These are phyloP conservation scores for Aspergillus felis DNA, from an alignment of 2,329 filamentous ascomycete species.

Conservation along the genomic window DNA sequence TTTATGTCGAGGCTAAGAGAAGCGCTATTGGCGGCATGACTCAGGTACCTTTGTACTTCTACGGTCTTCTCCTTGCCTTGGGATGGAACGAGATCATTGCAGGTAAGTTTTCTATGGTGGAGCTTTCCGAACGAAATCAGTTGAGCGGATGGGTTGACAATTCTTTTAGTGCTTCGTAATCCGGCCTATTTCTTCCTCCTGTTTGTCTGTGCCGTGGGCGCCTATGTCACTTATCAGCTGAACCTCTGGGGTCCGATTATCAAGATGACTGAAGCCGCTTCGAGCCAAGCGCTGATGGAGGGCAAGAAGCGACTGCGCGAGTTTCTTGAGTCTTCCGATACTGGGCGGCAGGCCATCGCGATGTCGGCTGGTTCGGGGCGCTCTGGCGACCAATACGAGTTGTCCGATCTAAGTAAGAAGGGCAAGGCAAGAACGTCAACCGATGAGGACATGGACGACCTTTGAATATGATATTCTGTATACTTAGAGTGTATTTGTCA, in stretches of 20 bases:
- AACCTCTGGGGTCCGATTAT: conserved; percentile 95
- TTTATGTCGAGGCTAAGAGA: conserved; percentile 96
- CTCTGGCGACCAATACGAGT: conserved; percentile 56
- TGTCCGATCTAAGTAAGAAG: conserved; percentile 39
- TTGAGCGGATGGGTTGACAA: neutral
- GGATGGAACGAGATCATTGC: conserved; percentile 99
- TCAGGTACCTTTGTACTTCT: conserved; percentile 93
- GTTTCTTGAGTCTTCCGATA: conserved; percentile 83
- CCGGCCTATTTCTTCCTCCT: conserved; percentile 89
- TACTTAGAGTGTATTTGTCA: neutral
- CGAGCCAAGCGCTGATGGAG: conserved; percentile 80
- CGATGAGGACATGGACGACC: conserved; percentile 32
- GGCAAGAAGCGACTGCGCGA: conserved; percentile 87
- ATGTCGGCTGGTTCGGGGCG: conserved; percentile 54
- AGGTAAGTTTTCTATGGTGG: conserved; percentile 55
- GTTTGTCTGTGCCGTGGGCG: conserved; percentile 68
- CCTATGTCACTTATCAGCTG: conserved; percentile 86
- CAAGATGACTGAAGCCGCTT: conserved; percentile 89
- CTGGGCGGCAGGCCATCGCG: conserved; percentile 74
- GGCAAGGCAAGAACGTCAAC: conserved; percentile 15
- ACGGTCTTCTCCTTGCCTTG: conserved; percentile 77
- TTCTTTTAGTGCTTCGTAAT: conserved; percentile 74
- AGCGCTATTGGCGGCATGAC: conserved; percentile 93
- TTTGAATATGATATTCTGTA: conserved; percentile 23
- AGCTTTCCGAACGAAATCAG: neutral